These are phyloP conservation scores for Mycena pura DNA, from an alignment of 768 basidiomycete species.

Conservation along the genomic window DNA sequence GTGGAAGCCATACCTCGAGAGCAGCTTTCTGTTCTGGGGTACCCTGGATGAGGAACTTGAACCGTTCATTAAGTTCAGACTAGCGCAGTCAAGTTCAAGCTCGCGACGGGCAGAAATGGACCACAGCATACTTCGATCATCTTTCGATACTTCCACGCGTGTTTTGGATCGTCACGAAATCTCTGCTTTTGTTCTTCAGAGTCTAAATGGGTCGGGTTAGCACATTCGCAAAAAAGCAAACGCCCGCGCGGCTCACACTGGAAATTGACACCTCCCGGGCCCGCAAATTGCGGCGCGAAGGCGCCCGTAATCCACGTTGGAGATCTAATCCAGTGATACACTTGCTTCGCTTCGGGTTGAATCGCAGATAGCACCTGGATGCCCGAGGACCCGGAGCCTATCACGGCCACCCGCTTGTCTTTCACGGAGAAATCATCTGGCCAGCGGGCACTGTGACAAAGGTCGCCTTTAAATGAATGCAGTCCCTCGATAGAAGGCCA, in stretches of 20 bases:
- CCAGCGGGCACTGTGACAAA: slow-evolving; percentile 58
- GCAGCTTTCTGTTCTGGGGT: slow-evolving; percentile 51
- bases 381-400: slow-evolving; percentile 52
- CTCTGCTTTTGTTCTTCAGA: slow-evolving; percentile 30
- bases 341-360: slow-evolving; percentile 45
- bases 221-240: neutral
- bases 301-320: slow-evolving; percentile 51
- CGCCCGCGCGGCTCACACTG: slow-evolving; percentile 12
- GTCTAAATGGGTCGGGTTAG: slow-evolving; percentile 6
- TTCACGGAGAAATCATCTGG: slow-evolving; percentile 45
- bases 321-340: slow-evolving; percentile 52
- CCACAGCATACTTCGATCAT: slow-evolving; percentile 26
- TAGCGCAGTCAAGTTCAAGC: slow-evolving; percentile 26
- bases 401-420: slow-evolving; percentile 49
- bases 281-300: slow-evolving; percentile 38
- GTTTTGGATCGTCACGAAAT: slow-evolving; percentile 46
- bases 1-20: slow-evolving; percentile 38
- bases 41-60: slow-evolving; percentile 43
- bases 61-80: slow-evolving; percentile 33
- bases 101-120: neutral
- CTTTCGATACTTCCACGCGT: slow-evolving; percentile 43
- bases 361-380: slow-evolving; percentile 52
- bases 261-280: slow-evolving; percentile 38
- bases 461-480: slow-evolving; percentile 52
- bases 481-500: slow-evolving; percentile 61